Conservation (phyloP, 2,329 filamentous ascomycete species). For the Arthrobotrys sphaeroides region DNA sequence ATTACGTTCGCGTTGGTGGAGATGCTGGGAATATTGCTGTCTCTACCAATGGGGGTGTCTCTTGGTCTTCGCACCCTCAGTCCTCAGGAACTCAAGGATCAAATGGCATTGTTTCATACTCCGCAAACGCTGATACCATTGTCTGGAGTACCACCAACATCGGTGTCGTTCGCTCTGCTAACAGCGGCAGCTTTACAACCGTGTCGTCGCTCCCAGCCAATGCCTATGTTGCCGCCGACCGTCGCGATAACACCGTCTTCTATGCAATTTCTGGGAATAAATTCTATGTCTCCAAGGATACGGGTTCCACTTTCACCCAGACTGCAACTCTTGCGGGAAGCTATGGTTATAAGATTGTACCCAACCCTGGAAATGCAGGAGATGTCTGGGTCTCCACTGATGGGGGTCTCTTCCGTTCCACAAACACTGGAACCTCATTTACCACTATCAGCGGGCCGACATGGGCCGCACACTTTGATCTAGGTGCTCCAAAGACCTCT, state of each 20-base stretch:
- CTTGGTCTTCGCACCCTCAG: conserved; percentile 64
- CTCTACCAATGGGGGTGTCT: conserved; percentile 66
- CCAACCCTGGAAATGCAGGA: conserved; percentile 69
- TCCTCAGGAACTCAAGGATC: conserved; percentile 63
- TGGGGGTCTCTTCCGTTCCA: conserved; percentile 67
- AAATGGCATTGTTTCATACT: conserved; percentile 65
- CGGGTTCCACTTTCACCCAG: conserved; percentile 64
- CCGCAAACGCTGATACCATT: conserved; percentile 65
- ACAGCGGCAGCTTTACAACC: conserved; percentile 63
- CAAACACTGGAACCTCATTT: conserved; percentile 66
- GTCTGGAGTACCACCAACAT: conserved; percentile 57
- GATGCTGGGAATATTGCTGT: conserved; percentile 63
- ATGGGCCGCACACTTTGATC: conserved; percentile 54
- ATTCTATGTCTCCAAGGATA: conserved; percentile 68
- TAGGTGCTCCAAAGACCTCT: conserved; percentile 55
- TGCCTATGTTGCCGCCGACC: conserved; percentile 68
- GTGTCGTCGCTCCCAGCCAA: conserved; percentile 64
- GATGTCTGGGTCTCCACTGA: conserved; percentile 70
- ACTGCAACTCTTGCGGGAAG: conserved; percentile 59
- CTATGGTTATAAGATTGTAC: conserved; percentile 68
- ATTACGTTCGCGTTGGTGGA: conserved; percentile 66
- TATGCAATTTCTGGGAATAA: conserved; percentile 65
- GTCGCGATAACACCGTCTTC: conserved; percentile 66
- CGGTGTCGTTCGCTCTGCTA: conserved; percentile 43
- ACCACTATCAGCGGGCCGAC: conserved; percentile 58